Evolutionary conservation across 2,329 filamentous ascomycete genomes (phyloP).

Genomic region (Acrocalymma vagum): DNA sequence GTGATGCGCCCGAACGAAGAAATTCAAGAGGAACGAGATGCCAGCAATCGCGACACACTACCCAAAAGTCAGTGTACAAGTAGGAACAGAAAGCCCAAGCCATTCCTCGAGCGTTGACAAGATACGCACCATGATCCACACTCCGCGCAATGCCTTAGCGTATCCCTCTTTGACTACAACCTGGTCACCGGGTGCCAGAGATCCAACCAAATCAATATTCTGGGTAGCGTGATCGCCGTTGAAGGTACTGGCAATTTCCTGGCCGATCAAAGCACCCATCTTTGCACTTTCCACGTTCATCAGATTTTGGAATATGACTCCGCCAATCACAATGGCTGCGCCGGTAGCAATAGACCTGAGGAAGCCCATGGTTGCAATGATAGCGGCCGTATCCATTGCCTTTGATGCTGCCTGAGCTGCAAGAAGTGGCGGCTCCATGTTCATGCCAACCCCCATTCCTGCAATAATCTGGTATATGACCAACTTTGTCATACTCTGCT

Average conservation of each 20-base stretch:
- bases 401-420: constrained; percentile 54
- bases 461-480: constrained; percentile 57
- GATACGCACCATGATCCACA: constrained; percentile 18
- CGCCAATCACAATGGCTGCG: constrained; percentile 54
- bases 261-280: constrained; percentile 54
- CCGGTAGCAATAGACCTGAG: constrained; percentile 47
- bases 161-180: constrained; percentile 45
- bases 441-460: constrained; percentile 57
- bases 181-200: constrained; percentile 55
- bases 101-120: background rate
- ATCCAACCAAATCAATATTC: constrained; percentile 62
- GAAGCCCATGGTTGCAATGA: constrained; percentile 57
- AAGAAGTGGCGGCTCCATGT: constrained; percentile 61
- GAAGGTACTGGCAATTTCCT: constrained; percentile 55
- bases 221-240: constrained; percentile 65
- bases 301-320: constrained; percentile 58
- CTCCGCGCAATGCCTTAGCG: constrained; percentile 12
- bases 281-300: constrained; percentile 64
- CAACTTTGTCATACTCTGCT: constrained; percentile 32
- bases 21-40: constrained; percentile 11
- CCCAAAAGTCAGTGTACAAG: background rate
- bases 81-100: background rate
- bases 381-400: constrained; percentile 52
- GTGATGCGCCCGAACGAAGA: constrained; percentile 16
- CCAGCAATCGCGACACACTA: constrained; percentile 13